Base-by-base conservation (phyloP, 768 basidiomycete species). In the Pleurotus citrinopileatus region DNA sequence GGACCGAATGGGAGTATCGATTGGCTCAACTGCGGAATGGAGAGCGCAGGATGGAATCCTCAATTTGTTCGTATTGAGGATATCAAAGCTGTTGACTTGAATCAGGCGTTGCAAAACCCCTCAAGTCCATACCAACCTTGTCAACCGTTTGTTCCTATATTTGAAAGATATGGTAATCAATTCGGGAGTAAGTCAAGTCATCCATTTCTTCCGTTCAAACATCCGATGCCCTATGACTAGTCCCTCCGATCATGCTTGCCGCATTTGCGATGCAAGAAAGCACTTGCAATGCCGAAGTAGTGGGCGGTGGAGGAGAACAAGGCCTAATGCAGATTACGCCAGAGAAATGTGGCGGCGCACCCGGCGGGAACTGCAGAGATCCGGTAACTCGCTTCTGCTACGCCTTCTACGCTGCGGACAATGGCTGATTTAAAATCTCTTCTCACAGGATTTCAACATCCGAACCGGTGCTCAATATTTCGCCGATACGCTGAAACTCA, bases 201-300 rank as follows among this genome's bases (percentile, higher is more conserved):
- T 44, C 34, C n/a, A 9, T 29, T n/a, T 47, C 17, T 34, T 34
- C 48, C 23, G n/a, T 17, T 32, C 17, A 13, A 32, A 15, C 17
- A 34, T 17, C 17, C 38, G 7, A 34, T 34, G 7, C 15, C 17
- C 23, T 4, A n/a, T 36, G 26, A 20, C 6, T 19, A 59, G 58
- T 94, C 26, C 88, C 87, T 22, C 65, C 90, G 6, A 90, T 94
- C 65, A 71, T 95, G 59, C 67, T 95, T 32, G 93, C 92, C 2
- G 79, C 91, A 0, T 87, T 96, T 59, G 91, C 92, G 27, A 87
- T 96, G 86, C 92, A 95, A 66, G 94, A 96, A 66, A 77, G 73
- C 53, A 67, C 69, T 34, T 96, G 93, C 75, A 84, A 87, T 59
- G 78, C 84, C 2, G 55, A 69, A 13, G 80, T 79, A 4, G 74